Evolutionary conservation across 2,329 filamentous ascomycete species (phyloP).

Genomic region (Arthrinium phaeospermum): DNA sequence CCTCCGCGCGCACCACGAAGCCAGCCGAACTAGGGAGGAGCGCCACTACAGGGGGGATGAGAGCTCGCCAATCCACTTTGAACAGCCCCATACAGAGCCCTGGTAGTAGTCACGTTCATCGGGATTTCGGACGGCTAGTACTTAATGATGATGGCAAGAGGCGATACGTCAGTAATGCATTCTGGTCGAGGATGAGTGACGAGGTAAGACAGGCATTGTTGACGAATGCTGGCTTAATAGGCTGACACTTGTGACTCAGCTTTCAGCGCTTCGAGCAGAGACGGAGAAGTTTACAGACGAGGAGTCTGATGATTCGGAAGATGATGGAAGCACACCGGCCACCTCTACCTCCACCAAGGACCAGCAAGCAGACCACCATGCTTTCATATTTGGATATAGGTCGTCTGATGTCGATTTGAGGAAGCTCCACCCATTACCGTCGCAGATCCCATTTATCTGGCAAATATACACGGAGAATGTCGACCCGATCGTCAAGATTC

Average conservation of each 20-base stretch:
- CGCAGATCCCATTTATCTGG: constrained; percentile 72
- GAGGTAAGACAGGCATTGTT: constrained; percentile 56
- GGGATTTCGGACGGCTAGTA: constrained; percentile 70
- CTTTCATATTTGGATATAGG: constrained; percentile 75
- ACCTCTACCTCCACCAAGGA: constrained; percentile 42
- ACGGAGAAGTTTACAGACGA: constrained; percentile 55
- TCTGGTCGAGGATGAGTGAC: constrained; percentile 78
- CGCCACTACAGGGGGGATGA: neutral
- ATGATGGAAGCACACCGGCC: constrained; percentile 61
- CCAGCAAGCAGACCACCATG: constrained; percentile 62
- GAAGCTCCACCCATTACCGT: constrained; percentile 67
- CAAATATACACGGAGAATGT: constrained; percentile 75
- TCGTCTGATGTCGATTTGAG: constrained; percentile 72
- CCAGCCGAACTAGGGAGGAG: neutral
- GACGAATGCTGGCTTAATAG: constrained; percentile 16
- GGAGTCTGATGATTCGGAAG: constrained; percentile 63
- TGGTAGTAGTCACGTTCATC: constrained; percentile 44
- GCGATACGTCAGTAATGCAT: constrained; percentile 77
- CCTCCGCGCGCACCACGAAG: neutral
- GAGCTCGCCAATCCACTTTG: neutral
- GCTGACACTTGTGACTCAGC: constrained; percentile 35
- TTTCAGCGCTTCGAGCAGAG: constrained; percentile 54
- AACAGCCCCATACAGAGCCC: constrained; percentile 34
- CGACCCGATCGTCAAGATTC: constrained; percentile 72
- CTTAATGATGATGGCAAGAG: constrained; percentile 71